These are phyloP conservation scores for Saccharomycopsis selenospora DNA, from an alignment of 805 yeast genomes.

Conservation along the genomic window DNA sequence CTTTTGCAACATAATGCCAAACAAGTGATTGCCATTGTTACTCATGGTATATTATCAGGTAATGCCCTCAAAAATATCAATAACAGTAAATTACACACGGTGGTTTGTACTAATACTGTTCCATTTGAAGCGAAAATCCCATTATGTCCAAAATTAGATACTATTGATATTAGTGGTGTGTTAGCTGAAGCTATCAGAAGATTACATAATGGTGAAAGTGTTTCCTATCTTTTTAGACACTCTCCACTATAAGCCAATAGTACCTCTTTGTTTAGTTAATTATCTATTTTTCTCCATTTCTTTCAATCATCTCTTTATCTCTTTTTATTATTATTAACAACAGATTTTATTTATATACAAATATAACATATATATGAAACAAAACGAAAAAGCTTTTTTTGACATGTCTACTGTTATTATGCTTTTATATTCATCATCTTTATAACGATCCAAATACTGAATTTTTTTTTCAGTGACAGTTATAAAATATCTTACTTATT, in stretches of 20 bases:
- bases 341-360: no score
- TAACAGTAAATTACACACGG: slow-evolving; percentile 55
- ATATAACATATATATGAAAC: no score
- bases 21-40: slow-evolving; percentile 85
- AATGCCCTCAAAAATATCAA: slow-evolving; percentile 69
- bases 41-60: slow-evolving; percentile 91
- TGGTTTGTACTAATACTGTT: slow-evolving; percentile 90
- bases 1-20: slow-evolving; percentile 74
- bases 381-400: no score
- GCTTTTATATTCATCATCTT: no score
- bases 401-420: no score
- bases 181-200: slow-evolving; percentile 92
- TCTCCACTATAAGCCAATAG: slow-evolving; percentile 49
- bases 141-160: slow-evolving; percentile 61
- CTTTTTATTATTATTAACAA: no score
- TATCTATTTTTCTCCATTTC: no score
- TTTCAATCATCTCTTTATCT: no score
- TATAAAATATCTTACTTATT: no score
- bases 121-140: slow-evolving; percentile 64
- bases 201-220: slow-evolving; percentile 93
- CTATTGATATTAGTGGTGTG: slow-evolving; percentile 77
- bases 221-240: slow-evolving; percentile 76
- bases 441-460: no score
- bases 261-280: no score
- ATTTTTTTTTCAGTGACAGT: no score